Evolutionary conservation across 768 basidiomycete genomes (phyloP), one percentile per base, ranked within the genome.

Genomic region (Krasilnikovozyma curviuscula): DNA sequence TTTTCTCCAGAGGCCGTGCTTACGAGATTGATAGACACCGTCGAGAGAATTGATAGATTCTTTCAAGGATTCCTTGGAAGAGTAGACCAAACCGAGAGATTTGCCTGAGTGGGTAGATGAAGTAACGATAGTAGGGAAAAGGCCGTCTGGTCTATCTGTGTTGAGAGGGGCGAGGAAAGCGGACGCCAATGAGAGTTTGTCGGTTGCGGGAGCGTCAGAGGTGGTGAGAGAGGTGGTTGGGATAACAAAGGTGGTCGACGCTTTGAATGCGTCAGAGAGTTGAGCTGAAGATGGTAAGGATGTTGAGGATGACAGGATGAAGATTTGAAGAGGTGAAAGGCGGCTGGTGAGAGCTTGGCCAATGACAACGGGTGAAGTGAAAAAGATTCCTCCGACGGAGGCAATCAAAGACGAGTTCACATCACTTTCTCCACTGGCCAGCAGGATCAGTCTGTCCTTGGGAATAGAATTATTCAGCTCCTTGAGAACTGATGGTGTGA

Each of bases 21-120:
- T 86, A 52, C 93, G 77, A 18, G 89, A 95, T 61, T 95, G 88
- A 62, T 98, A 98, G 12, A 91, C 79, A 14, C 93, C 93, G 60
- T 78, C 79, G 24, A 86, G 85, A 2, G 85, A 79, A 31, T 76
- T 52, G 62, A 98, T 85, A 56, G 82, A 81, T 63, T 89, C 83
- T 41, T 72, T 73, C 57, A 97, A 71, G 5, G 88, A 91, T 56
- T 81, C 78, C 44, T 64, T 57, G 19, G 91, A 97, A 10, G 93
- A 97, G 68, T 98, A 98, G 30, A 95, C 93, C 47, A 98, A 74
- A 16, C 93, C 93, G 14, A 97, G 75, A 1, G 65, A 57, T 18
- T 59, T 54, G 10, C 59, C 54, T 16, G 51, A 59, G 51, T 61
- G 55, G 25, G 53, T 53, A 42, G 67, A 63, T 1, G 81, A 78